These are phyloP conservation scores for Cyphellophora europaea DNA, from an alignment of 2,329 filamentous ascomycete genomes.

Conservation along the genomic window DNA sequence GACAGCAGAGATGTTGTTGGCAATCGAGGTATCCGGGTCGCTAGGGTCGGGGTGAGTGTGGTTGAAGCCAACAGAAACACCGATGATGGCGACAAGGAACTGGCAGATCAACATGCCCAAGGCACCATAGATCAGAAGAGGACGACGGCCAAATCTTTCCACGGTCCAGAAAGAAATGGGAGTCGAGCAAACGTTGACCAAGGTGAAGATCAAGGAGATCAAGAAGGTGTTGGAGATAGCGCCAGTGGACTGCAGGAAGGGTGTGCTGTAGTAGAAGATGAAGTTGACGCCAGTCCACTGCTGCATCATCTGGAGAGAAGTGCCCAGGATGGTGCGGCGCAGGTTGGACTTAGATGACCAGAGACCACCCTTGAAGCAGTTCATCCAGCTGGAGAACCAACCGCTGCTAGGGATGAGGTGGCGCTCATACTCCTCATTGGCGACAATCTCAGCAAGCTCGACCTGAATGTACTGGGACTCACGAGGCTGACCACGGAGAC, in stretches of 20 bases:
- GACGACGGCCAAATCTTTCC: constrained; percentile 71
- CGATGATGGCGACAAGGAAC: constrained; percentile 66
- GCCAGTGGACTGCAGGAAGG: constrained; percentile 70
- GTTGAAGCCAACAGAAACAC: constrained; percentile 25
- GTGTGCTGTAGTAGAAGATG: constrained; percentile 75
- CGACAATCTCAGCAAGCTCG: constrained; percentile 76
- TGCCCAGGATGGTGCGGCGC: constrained; percentile 61
- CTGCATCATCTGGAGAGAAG: constrained; percentile 71
- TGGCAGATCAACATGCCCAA: constrained; percentile 77
- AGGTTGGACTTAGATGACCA: constrained; percentile 44
- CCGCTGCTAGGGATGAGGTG: constrained; percentile 23
- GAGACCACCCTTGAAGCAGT: constrained; percentile 51
- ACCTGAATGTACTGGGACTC: constrained; percentile 67
- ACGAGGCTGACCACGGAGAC: constrained; percentile 63
- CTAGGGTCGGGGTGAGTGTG: constrained; percentile 9
- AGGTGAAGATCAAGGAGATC: constrained; percentile 74
- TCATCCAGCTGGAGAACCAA: constrained; percentile 44
- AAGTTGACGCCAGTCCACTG: constrained; percentile 83
- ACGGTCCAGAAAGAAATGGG: constrained; percentile 81
- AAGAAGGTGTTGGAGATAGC: constrained; percentile 71
- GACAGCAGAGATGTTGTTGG: constrained; percentile 34
- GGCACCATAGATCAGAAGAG: constrained; percentile 69
- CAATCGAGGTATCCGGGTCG: constrained; percentile 37
- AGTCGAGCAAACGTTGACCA: constrained; percentile 80
- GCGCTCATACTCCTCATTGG: constrained; percentile 81